These are phyloP conservation scores for Xanthoconium purpureum DNA, from an alignment of 768 basidiomycete species.

Conservation along the genomic window DNA sequence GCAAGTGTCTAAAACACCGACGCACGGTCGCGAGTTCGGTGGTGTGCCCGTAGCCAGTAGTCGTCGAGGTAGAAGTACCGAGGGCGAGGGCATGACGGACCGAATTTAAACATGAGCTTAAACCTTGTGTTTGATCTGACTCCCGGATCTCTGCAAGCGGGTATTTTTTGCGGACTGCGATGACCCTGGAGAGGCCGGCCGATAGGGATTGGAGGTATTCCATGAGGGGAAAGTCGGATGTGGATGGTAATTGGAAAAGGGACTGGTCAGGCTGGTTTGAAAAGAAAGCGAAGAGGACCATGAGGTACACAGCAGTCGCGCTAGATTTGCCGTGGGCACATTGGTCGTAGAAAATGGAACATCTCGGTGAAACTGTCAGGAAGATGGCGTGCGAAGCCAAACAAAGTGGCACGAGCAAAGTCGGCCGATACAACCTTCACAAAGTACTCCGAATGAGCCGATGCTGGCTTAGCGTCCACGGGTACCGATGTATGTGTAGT, in stretches of 20 bases:
- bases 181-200: conserved; percentile 17
- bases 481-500: not conserved
- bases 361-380: not conserved
- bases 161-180: conserved; percentile 19
- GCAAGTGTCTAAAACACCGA: conserved; percentile 8
- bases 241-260: not conserved
- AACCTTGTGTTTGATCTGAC: conserved; percentile 18
- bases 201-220: conserved; percentile 23
- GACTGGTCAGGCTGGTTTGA: not conserved
- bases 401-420: not conserved
- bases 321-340: conserved; percentile 22
- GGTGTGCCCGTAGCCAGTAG: not conserved
- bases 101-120: conserved; percentile 4
- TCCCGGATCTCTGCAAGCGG: conserved; percentile 6
- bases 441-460: conserved; percentile 5
- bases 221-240: conserved; percentile 5
- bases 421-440: conserved; percentile 12
- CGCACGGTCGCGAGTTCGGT: not conserved
- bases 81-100: conserved; percentile 6
- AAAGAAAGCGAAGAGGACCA: not conserved
- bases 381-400: conserved; percentile 8
- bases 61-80: conserved; percentile 7
- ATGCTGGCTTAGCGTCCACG: not conserved
- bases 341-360: conserved; percentile 11
- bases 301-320: conserved; percentile 8